Percentiles rank a stretch among this genome's conserved stretches.
phyloP scores from a whole-genome alignment of 768 basidiomycete species.

The Hygrocybe punicea region DNA sequence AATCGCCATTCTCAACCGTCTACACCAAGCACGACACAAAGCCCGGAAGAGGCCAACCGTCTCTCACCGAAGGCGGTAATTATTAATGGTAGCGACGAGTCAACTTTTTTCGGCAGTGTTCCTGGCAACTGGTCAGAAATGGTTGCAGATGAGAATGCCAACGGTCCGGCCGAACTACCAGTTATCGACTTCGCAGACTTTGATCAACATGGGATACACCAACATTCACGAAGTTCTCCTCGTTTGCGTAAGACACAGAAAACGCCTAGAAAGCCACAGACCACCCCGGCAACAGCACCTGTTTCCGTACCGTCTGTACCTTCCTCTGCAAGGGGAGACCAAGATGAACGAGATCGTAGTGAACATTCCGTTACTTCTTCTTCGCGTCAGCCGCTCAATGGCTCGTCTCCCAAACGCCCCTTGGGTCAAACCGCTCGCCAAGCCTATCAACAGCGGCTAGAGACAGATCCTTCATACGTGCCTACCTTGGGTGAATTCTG shows the following conservation, averaged over 20 bases:
- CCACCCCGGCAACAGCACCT: slow-evolving; percentile 16
- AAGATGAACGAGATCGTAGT: slow-evolving; percentile 24
- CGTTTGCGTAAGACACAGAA: slow-evolving; percentile 45
- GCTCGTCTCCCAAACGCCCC: slow-evolving; percentile 32
- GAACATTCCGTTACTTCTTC: slow-evolving; percentile 39
- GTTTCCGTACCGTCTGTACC: slow-evolving; percentile 26
- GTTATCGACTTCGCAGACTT: slow-evolving; percentile 79
- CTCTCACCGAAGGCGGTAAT: slow-evolving; percentile 16
- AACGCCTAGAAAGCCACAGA: slow-evolving; percentile 37
- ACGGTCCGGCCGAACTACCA: slow-evolving; percentile 65
- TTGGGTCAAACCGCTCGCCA: slow-evolving; percentile 69
- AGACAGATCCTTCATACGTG: slow-evolving; percentile 82
- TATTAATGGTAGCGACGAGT: slow-evolving; percentile 23
- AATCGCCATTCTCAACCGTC: slow-evolving; percentile 51
- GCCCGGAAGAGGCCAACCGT: slow-evolving; percentile 44
- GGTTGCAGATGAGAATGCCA: slow-evolving; percentile 69
- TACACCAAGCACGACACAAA: slow-evolving; percentile 68
- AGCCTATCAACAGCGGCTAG: slow-evolving; percentile 79
- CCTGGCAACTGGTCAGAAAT: slow-evolving; percentile 76
- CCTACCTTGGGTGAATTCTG: slow-evolving; percentile 91
- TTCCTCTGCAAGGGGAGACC: slow-evolving; percentile 22
- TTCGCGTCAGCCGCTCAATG: slow-evolving; percentile 31
- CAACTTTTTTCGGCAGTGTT: slow-evolving; percentile 54
- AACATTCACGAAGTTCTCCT: slow-evolving; percentile 5
- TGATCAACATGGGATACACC: slow-evolving; percentile 36